phyloP scores from a whole-genome alignment of 768 basidiomycete species.

The Boletus bicolor region DNA sequence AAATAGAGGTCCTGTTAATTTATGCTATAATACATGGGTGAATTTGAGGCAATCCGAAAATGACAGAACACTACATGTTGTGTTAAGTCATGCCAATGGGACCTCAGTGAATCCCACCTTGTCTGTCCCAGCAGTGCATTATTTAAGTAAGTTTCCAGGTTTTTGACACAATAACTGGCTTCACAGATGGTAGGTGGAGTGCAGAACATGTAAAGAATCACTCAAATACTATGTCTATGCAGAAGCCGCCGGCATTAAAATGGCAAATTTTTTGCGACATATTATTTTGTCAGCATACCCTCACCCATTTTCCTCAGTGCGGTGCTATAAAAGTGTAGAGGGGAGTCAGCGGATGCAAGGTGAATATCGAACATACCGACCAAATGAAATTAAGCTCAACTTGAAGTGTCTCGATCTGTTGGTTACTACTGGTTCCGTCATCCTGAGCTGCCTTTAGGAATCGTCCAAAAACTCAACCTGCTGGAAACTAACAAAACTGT shows the following conservation, averaged over 20 bases:
- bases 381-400: constrained; percentile 67
- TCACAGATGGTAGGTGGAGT: too few relatives aligned
- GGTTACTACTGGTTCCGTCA: constrained; percentile 40
- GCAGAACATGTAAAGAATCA: too few relatives aligned
- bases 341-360: background rate
- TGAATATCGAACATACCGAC: constrained; percentile 35
- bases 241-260: too few relatives aligned
- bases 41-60: background rate
- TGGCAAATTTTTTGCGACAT: too few relatives aligned
- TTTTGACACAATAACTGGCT: too few relatives aligned
- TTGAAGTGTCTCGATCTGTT: constrained; percentile 57
- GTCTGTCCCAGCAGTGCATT: too few relatives aligned
- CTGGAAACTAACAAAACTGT: constrained; percentile 68
- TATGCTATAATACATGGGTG: background rate
- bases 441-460: constrained; percentile 65
- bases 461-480: constrained; percentile 62
- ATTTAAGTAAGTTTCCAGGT: too few relatives aligned
- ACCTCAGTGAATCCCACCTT: too few relatives aligned
- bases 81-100: too few relatives aligned
- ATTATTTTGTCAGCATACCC: constrained; percentile 39
- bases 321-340: constrained; percentile 34
- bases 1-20: background rate
- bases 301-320: constrained; percentile 63
- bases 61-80: too few relatives aligned
- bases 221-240: too few relatives aligned